These are phyloP conservation scores for Alliaria petiolata DNA, from an alignment of 345 rosid genomes.

Conservation along the genomic window DNA sequence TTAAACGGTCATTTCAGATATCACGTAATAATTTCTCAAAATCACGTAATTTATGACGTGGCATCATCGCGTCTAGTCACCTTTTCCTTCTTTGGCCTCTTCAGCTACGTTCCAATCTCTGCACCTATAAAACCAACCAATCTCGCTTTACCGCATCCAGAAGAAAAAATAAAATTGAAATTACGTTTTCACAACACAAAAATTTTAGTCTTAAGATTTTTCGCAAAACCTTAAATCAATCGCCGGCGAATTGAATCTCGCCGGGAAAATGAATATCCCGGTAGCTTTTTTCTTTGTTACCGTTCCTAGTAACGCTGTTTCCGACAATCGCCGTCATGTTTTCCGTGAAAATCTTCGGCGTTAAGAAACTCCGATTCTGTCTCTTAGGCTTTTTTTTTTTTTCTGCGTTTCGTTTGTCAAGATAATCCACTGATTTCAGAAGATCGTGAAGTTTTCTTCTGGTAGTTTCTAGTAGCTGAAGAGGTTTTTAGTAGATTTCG, in stretches of 20 bases:
- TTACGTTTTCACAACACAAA: background rate
- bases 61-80: conserved; percentile 23
- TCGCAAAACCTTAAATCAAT: background rate
- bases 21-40: background rate
- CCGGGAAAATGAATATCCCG: conserved; percentile 53
- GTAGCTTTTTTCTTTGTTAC: conserved; percentile 12
- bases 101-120: conserved; percentile 9
- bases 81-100: conserved; percentile 13
- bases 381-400: background rate
- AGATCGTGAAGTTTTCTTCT: background rate
- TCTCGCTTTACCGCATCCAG: background rate
- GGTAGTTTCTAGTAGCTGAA: background rate
- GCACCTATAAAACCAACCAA: conserved; percentile 17
- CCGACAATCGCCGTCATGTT: conserved; percentile 60
- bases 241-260: conserved; percentile 26
- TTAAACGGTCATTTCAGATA: background rate
- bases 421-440: conserved; percentile 1
- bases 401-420: background rate
- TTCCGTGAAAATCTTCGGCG: conserved; percentile 45
- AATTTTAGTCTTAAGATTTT: no score
- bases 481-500: conserved; percentile 2
- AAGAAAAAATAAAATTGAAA: background rate
- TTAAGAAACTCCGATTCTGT: conserved; percentile 8
- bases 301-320: conserved; percentile 39
- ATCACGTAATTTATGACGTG: conserved; percentile 9